Percentiles rank a stretch among this genome's conserved stretches.
These are phyloP conservation scores for Populus hybrid DNA, from an alignment of 441 rosid species.

Conservation along the genomic window DNA sequence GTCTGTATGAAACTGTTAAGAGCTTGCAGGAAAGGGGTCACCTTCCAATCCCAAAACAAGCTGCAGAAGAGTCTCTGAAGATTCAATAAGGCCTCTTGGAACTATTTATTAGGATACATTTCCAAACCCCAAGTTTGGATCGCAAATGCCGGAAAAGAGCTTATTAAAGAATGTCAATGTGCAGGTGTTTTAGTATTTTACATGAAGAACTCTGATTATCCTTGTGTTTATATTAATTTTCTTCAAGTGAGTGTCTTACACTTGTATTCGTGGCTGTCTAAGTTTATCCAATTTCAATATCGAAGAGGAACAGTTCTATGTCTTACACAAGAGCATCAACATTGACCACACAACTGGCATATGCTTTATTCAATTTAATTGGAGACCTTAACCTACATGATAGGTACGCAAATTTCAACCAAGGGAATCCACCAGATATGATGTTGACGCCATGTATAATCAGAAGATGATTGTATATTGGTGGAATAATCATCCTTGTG, in stretches of 20 bases:
- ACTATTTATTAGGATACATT: background rate
- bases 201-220: background rate
- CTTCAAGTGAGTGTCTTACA: background rate
- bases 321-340: background rate
- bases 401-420: background rate
- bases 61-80: background rate
- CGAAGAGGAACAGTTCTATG: background rate
- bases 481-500: background rate
- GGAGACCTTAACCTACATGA: background rate
- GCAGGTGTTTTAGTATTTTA: background rate
- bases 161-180: background rate
- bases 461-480: background rate
- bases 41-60: too few relatives aligned
- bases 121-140: background rate
- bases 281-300: background rate
- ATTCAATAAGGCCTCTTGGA: background rate
- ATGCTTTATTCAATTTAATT: background rate
- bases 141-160: background rate
- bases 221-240: background rate
- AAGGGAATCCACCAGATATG: too few relatives aligned
- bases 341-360: background rate
- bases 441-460: too few relatives aligned
- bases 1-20: conserved; percentile 30
- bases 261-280: background rate
- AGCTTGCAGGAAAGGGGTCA: too few relatives aligned